Conservation (phyloP, 805 yeast species). For the Starmerella asiatica region DNA sequence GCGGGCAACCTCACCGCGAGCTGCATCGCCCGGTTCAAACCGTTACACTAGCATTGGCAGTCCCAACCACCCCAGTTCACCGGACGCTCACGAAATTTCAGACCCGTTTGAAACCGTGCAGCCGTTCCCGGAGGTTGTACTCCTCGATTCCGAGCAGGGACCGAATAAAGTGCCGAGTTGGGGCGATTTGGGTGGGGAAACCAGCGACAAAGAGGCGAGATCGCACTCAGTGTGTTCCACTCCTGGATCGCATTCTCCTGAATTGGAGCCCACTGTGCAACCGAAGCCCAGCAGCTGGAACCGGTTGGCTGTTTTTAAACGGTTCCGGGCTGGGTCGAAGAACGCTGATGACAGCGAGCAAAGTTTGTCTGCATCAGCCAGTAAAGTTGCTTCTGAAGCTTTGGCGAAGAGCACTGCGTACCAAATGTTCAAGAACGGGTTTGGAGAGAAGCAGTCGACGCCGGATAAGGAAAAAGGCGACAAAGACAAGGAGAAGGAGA, state of each 20-base stretch:
- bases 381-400: slow-evolving; percentile 15
- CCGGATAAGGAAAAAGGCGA: not conserved
- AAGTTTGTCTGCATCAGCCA: slow-evolving; percentile 10
- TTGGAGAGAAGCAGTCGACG: not conserved
- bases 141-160: not conserved
- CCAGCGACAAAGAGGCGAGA: not conserved
- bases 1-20: not conserved
- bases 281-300: slow-evolving; percentile 13
- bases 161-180: not conserved
- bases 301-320: slow-evolving; percentile 10
- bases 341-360: not conserved
- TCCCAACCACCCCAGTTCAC: not conserved
- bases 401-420: slow-evolving; percentile 4
- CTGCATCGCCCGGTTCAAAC: not conserved
- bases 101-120: not conserved
- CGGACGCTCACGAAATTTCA: slow-evolving; percentile 1
- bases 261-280: not conserved
- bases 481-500: not conserved
- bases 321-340: slow-evolving; percentile 16
- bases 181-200: no score
- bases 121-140: not conserved
- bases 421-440: no score
- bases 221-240: not conserved
- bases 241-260: not conserved
- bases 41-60: not conserved